Evolutionary conservation across 2,329 filamentous ascomycete genomes (phyloP).

Genomic region (Alternaria sp.): DNA sequence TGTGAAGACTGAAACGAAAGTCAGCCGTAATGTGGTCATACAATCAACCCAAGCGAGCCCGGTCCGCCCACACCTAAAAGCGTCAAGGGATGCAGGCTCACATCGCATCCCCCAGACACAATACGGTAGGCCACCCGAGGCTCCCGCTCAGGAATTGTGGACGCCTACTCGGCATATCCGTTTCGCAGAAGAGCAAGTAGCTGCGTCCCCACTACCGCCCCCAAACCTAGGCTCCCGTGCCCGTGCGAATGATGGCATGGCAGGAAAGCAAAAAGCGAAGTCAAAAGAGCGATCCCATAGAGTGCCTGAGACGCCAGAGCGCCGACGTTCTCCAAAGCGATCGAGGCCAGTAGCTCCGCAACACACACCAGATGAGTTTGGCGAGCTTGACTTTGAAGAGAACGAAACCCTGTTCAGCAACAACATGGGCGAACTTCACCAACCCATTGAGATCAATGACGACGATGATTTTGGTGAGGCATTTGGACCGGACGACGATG

Average conservation of each 20-base stretch:
- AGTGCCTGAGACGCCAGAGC: conserved; percentile 34
- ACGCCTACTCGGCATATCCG: conserved; percentile 35
- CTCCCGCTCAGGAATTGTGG: conserved; percentile 33
- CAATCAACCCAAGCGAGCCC: conserved; percentile 42
- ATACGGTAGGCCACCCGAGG: conserved; percentile 42
- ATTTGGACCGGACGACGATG: conserved; percentile 38
- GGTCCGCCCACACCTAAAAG: conserved; percentile 17
- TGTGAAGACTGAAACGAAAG: conserved; percentile 14
- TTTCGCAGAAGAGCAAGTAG: conserved; percentile 28
- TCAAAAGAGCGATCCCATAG: conserved; percentile 23
- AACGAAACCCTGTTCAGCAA: conserved; percentile 16
- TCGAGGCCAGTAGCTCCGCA: conserved; percentile 1
- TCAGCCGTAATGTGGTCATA: conserved; percentile 30
- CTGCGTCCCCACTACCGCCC: conserved; percentile 21
- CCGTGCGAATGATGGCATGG: background rate
- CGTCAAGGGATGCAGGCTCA: conserved; percentile 9
- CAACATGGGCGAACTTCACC: conserved; percentile 20
- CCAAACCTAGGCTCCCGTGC: conserved; percentile 8
- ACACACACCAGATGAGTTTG: conserved; percentile 28
- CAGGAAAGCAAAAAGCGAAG: background rate
- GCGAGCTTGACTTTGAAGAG: conserved; percentile 37
- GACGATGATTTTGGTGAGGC: conserved; percentile 33
- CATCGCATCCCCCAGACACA: conserved; percentile 42
- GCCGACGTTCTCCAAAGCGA: conserved; percentile 17
- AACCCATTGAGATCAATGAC: conserved; percentile 16